Evolutionary conservation across 768 basidiomycete genomes (phyloP), one percentile per base, ranked within the genome.

Genomic region (Pleurotus pulmonarius): DNA sequence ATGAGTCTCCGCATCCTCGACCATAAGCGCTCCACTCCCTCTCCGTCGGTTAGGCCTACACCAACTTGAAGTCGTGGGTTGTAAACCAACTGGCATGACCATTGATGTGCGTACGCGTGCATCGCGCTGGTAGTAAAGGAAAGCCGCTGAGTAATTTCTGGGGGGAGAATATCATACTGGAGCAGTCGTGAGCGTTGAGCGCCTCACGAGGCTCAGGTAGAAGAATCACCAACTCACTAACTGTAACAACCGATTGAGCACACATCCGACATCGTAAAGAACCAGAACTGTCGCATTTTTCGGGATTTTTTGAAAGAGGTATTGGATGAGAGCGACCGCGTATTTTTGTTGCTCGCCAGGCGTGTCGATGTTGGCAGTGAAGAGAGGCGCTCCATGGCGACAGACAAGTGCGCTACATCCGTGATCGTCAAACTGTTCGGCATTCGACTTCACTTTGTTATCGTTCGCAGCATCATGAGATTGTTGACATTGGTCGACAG

Each of bases 51-150:
- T 3, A 74, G 46, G 0, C 74, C 72, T 38, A 71, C 53, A 9
- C 71, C 70, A 7, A 39, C 9, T 6, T 58, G 29, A 22, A 73
- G 49, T 7, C 69, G 60, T 1, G 69, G 73, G 41, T 72, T 71
- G 47, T 73, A 74, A 0, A 66, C 39, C 1, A 77, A 48, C 39
- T 73, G 71, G 49, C 71, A 73, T 3, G 64, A 49, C 70, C 71
- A 72, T 45, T 71, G 61, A 43, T 73, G 72, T 0, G 66, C 69
- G 55, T 68, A 71, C 0, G 69, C 71, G 59, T 75, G 73, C 67
- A 75, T 70, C 1, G 65, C 71, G 5, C 65, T 68, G 2, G 69
- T 65, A 1, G 61, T 61, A 24, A 69, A 71, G 2, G 29, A 18
- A 11, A 74, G 44, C 5, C 67, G 54, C 2, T 40, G 12, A 3